These are phyloP conservation scores for Cordyceps javanica DNA, from an alignment of 2,329 filamentous ascomycete species.

Conservation along the genomic window DNA sequence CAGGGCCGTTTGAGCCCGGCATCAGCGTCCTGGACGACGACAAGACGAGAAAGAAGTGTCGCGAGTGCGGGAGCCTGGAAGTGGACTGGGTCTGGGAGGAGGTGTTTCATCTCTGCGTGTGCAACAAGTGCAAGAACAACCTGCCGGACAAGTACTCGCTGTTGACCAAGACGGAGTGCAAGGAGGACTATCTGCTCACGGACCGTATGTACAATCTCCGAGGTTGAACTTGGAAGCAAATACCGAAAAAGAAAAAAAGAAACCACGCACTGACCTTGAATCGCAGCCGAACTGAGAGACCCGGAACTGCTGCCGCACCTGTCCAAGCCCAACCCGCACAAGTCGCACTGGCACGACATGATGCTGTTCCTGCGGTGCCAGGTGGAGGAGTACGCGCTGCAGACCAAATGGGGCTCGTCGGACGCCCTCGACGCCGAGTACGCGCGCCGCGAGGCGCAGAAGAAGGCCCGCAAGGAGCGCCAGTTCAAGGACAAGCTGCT, in stretches of 20 bases:
- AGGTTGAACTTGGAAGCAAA: too few relatives aligned
- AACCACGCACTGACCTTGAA: background rate
- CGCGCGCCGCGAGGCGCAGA: slow-evolving; percentile 67
- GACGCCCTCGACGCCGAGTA: slow-evolving; percentile 87
- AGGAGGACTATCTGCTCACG: slow-evolving; percentile 90
- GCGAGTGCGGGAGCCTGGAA: slow-evolving; percentile 76
- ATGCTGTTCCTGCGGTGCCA: slow-evolving; percentile 93
- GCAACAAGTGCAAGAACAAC: slow-evolving; percentile 81
- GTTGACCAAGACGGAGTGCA: slow-evolving; percentile 92
- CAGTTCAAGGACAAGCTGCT: slow-evolving; percentile 87
- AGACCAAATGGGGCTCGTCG: slow-evolving; percentile 81
- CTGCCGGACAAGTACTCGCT: slow-evolving; percentile 88
- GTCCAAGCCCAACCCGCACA: slow-evolving; percentile 87
- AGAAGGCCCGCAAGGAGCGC: slow-evolving; percentile 79
- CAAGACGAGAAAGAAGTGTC: slow-evolving; percentile 64
- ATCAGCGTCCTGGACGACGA: slow-evolving; percentile 66
- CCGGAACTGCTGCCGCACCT: slow-evolving; percentile 80
- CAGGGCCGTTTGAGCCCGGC: slow-evolving; percentile 82
- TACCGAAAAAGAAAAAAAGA: too few relatives aligned
- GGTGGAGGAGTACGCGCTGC: slow-evolving; percentile 89
- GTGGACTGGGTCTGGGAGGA: slow-evolving; percentile 96
- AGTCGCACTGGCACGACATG: slow-evolving; percentile 97
- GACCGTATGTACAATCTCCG: slow-evolving; percentile 57
- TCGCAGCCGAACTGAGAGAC: slow-evolving; percentile 78
- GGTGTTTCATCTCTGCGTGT: slow-evolving; percentile 69